Conservation (phyloP, 1,284 basidiomycete species). For the Ustanciosporium gigantosporum region DNA sequence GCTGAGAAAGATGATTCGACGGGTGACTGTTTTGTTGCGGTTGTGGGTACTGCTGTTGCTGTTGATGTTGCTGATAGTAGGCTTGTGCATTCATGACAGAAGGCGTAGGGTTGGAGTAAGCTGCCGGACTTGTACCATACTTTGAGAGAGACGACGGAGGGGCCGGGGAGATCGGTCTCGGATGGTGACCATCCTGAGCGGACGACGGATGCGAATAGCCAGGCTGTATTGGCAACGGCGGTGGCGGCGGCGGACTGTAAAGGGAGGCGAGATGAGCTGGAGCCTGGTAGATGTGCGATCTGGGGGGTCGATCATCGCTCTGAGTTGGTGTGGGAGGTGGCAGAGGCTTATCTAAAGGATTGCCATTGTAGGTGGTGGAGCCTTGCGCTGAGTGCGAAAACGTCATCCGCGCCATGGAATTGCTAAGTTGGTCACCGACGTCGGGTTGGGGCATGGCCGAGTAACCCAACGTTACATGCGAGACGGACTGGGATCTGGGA, state of each 20-base stretch:
- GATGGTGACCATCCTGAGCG: slow-evolving; percentile 2
- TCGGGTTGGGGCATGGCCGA: slow-evolving; percentile 25
- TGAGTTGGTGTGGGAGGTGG: too few species aligned
- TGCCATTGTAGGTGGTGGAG: slow-evolving; percentile 2
- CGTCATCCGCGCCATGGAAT: slow-evolving; percentile 35
- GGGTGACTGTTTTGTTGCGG: slow-evolving; percentile 4
- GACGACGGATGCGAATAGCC: neutral
- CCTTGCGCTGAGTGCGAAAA: slow-evolving; percentile 8
- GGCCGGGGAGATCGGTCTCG: slow-evolving; percentile 28
- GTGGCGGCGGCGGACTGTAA: slow-evolving; percentile 16
- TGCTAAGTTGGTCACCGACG: slow-evolving; percentile 20
- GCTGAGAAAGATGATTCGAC: slow-evolving; percentile 19
- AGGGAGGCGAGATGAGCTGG: slow-evolving; percentile 33
- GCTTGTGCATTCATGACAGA: slow-evolving; percentile 40
- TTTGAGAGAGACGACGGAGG: slow-evolving; percentile 24
- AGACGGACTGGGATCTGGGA: slow-evolving; percentile 31
- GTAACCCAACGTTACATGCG: slow-evolving; percentile 12
- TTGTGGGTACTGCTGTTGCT: slow-evolving; percentile 7
- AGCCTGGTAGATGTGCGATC: slow-evolving; percentile 37
- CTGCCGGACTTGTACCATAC: slow-evolving; percentile 18
- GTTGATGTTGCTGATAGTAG: slow-evolving; percentile 24
- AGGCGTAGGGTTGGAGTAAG: slow-evolving; percentile 5
- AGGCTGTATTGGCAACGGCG: neutral
- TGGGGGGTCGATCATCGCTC: slow-evolving; percentile 16
- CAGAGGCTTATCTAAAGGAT: slow-evolving; percentile 10